Evolutionary conservation across 176 grass and related monocot species (phyloP).

Genomic region (Carex myosuroides): DNA sequence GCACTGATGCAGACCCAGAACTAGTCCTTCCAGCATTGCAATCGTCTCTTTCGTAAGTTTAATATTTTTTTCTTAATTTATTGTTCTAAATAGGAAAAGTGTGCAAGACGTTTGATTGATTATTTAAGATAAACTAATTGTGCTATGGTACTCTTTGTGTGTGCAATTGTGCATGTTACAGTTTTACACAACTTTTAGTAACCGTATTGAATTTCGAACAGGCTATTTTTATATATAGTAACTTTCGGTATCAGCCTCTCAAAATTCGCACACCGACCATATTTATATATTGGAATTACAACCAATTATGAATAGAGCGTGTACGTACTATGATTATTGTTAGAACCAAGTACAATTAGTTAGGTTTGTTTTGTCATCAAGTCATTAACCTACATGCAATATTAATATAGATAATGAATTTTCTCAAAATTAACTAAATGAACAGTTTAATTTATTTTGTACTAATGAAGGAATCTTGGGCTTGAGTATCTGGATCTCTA

Average conservation of each 20-base stretch:
- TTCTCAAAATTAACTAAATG: background rate
- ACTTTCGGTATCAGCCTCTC: background rate
- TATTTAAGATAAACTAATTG: background rate
- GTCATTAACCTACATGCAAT: background rate
- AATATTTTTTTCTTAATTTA: background rate
- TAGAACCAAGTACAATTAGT: background rate
- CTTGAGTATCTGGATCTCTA: slow-evolving; percentile 67
- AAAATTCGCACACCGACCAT: background rate
- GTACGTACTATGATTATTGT: background rate
- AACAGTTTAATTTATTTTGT: background rate
- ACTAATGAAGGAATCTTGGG: slow-evolving; percentile 26
- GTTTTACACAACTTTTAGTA: background rate
- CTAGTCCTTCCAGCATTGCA: slow-evolving; percentile 48
- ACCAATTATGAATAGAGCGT: background rate
- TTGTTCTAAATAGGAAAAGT: background rate
- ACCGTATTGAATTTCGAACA: background rate
- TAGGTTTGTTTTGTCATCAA: background rate
- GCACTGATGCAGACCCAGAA: slow-evolving; percentile 26
- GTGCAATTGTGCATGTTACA: background rate
- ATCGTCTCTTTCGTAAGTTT: slow-evolving; percentile 30
- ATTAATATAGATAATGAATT: background rate
- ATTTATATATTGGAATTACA: background rate
- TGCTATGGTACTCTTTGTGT: background rate
- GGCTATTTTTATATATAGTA: background rate
- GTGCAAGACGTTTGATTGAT: background rate